Evolutionary conservation across 352 stramenopile genomes (phyloP).

Genomic region (Pythium sp.): DNA sequence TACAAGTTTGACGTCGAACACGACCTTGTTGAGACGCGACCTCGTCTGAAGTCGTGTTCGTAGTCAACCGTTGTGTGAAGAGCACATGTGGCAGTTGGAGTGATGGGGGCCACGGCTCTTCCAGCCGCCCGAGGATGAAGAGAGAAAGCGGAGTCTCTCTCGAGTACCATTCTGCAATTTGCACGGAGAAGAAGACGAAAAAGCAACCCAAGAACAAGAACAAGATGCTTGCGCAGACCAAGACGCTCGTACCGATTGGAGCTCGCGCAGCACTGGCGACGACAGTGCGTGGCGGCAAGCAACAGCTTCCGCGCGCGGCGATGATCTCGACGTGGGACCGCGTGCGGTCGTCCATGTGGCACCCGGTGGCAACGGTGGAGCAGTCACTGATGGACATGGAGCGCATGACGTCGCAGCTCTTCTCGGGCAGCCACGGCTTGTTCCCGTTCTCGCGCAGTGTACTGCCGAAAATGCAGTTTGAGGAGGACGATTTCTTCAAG

Average conservation of each 20-base stretch:
- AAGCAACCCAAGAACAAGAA: not conserved
- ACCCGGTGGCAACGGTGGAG: not conserved
- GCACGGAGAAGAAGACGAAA: not conserved
- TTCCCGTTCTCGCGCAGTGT: not conserved
- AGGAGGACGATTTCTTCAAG: not conserved
- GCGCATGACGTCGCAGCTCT: not conserved
- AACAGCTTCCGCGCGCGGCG: slow-evolving; percentile 22
- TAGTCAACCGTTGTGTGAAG: not conserved
- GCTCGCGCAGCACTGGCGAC: not conserved
- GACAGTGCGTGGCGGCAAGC: not conserved
- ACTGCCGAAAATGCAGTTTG: not conserved
- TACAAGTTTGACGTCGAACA: too few species aligned
- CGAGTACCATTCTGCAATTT: slow-evolving; percentile 1
- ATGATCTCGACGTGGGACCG: slow-evolving; percentile 80
- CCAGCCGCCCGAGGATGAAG: not conserved
- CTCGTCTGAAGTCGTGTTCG: not conserved
- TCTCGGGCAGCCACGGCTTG: not conserved
- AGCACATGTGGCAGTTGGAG: not conserved
- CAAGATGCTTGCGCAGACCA: slow-evolving; percentile 2
- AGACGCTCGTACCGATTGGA: not conserved
- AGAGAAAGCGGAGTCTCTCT: not conserved
- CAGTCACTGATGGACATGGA: not conserved
- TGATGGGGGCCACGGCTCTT: not conserved
- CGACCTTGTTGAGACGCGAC: too few species aligned
- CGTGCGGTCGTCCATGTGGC: slow-evolving; percentile 13